Evolutionary conservation across 2,329 filamentous ascomycete species (phyloP).

Genomic region (Colletotrichum chlorophyti): DNA sequence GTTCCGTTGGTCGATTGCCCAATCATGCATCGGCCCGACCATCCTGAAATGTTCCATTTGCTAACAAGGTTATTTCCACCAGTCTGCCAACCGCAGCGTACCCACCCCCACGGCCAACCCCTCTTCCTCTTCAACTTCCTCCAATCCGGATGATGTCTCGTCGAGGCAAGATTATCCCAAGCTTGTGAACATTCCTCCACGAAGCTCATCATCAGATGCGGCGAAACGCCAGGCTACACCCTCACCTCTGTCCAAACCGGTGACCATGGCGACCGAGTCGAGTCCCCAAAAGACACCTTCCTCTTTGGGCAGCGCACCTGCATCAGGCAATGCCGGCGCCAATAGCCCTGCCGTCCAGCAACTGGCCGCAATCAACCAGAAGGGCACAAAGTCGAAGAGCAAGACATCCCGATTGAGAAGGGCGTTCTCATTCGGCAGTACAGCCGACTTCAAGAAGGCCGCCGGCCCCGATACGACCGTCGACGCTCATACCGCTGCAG

Average conservation of each 20-base stretch:
- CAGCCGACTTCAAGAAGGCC: conserved; percentile 84
- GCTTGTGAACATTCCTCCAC: conserved; percentile 64
- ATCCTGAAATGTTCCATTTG: conserved; percentile 42
- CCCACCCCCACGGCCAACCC: conserved; percentile 60
- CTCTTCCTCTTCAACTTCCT: conserved; percentile 58
- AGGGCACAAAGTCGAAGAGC: conserved; percentile 77
- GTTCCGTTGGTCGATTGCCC: conserved; percentile 41
- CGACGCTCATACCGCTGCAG: conserved; percentile 32
- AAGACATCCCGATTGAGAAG: conserved; percentile 87
- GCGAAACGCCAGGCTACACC: conserved; percentile 70
- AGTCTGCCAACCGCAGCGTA: conserved; percentile 67
- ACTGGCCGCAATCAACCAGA: conserved; percentile 85
- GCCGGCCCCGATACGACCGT: conserved; percentile 51
- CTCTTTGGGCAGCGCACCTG: conserved; percentile 36
- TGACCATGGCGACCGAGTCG: conserved; percentile 65
- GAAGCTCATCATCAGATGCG: conserved; percentile 70
- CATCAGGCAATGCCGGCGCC: conserved; percentile 40
- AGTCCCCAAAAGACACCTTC: conserved; percentile 50
- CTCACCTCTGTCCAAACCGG: conserved; percentile 77
- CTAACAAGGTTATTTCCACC: conserved; percentile 55
- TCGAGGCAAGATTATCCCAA: conserved; percentile 61
- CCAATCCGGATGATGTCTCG: conserved; percentile 51
- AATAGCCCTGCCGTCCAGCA: conserved; percentile 82
- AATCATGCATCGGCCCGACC: conserved; percentile 44
- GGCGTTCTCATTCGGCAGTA: conserved; percentile 96